Conservation (phyloP, 148 eudicot genomes). For the Diospyros kaki region DNA sequence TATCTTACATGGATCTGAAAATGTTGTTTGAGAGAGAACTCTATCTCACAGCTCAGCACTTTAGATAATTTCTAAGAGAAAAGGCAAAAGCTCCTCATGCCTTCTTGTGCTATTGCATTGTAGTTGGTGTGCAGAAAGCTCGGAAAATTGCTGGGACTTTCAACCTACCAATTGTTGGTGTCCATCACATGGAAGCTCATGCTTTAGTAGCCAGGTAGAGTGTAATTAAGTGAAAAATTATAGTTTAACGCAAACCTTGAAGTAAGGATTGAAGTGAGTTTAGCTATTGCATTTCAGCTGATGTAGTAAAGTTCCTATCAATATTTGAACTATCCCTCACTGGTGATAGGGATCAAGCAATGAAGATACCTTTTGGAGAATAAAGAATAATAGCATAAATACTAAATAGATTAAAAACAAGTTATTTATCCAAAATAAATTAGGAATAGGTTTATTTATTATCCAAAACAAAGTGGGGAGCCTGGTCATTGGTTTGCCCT, state of each 20-base stretch:
- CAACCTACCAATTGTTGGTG: slow-evolving; percentile 79
- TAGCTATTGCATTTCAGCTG: not conserved
- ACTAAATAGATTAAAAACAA: too few species aligned
- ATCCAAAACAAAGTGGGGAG: too few species aligned
- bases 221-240: not conserved
- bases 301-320: not conserved
- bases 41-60: not conserved
- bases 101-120: slow-evolving; percentile 20
- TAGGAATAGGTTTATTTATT: too few species aligned
- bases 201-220: slow-evolving; percentile 89
- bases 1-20: not conserved
- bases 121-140: slow-evolving; percentile 97
- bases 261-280: not conserved
- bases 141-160: slow-evolving; percentile 72
- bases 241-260: not conserved
- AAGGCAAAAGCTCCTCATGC: not conserved
- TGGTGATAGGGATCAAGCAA: too few species aligned
- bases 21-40: not conserved
- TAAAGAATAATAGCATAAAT: too few species aligned
- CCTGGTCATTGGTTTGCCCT: too few species aligned
- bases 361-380: too few species aligned
- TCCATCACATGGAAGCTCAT: slow-evolving; percentile 99
- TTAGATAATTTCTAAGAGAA: not conserved
- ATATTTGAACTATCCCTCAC: too few species aligned
- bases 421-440: too few species aligned